Conservation (phyloP, 2,329 filamentous ascomycete species). For the Penicillium sp. region DNA sequence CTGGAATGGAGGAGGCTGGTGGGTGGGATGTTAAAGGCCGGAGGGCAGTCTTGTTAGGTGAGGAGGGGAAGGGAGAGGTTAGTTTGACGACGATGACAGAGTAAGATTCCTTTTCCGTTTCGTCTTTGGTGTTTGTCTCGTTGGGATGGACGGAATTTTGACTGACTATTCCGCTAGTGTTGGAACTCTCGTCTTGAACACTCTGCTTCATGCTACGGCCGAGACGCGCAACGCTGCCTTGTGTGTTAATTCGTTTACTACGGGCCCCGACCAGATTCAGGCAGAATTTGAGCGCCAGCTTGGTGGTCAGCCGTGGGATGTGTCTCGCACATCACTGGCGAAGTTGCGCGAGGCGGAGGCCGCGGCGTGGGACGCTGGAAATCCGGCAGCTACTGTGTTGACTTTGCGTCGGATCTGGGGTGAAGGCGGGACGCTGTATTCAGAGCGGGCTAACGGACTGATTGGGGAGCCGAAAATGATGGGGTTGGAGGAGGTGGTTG, state of each 20-base stretch:
- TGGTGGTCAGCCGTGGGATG: slow-evolving; percentile 46
- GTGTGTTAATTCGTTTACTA: slow-evolving; percentile 63
- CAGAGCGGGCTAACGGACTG: slow-evolving; percentile 56
- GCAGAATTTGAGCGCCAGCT: slow-evolving; percentile 62
- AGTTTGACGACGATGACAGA: slow-evolving; percentile 65
- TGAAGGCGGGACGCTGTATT: slow-evolving; percentile 62
- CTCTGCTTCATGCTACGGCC: slow-evolving; percentile 47
- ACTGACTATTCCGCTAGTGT: slow-evolving; percentile 41
- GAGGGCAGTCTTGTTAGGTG: slow-evolving; percentile 54
- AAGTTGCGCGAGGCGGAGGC: slow-evolving; percentile 51
- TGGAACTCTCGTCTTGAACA: slow-evolving; percentile 56
- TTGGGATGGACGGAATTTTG: neutral
- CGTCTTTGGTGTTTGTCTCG: neutral
- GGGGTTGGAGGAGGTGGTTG: slow-evolving; percentile 44
- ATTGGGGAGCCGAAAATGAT: slow-evolving; percentile 50
- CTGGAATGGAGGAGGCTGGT: slow-evolving; percentile 40
- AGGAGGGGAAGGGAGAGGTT: slow-evolving; percentile 50
- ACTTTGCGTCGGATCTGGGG: slow-evolving; percentile 65
- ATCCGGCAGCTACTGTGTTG: slow-evolving; percentile 46
- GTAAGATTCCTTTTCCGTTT: slow-evolving; percentile 39
- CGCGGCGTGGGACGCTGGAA: slow-evolving; percentile 49
- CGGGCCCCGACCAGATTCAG: slow-evolving; percentile 54
- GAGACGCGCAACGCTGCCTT: slow-evolving; percentile 50
- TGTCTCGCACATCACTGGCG: slow-evolving; percentile 47
- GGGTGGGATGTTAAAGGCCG: slow-evolving; percentile 52